phyloP scores from a whole-genome alignment of 192 early-diverging fungal species.

The Haplosporangium gracile region DNA sequence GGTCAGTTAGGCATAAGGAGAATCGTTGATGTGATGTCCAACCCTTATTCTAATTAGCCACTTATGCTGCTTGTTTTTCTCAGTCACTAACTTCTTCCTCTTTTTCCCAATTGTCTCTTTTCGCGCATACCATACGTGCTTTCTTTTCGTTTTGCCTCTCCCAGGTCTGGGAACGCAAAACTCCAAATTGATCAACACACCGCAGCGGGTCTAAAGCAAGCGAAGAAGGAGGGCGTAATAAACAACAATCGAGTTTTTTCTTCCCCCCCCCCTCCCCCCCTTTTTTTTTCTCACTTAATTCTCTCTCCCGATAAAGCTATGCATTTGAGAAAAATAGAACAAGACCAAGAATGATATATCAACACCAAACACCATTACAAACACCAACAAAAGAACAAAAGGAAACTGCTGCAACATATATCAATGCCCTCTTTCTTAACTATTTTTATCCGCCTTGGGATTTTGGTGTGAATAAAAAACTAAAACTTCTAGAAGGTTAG shows the following conservation, averaged over 20 bases:
- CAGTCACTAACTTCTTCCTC: conserved; percentile 34
- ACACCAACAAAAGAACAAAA: background rate
- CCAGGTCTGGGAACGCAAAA: conserved; percentile 52
- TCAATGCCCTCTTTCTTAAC: no score
- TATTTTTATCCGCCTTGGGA: no score
- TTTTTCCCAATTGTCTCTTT: conserved; percentile 91
- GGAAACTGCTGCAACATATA: background rate
- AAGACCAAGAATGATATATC: background rate
- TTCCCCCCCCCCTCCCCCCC: background rate
- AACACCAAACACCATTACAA: background rate
- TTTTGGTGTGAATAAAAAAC: no score
- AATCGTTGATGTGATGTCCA: background rate
- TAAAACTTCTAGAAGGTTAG: background rate
- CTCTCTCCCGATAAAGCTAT: background rate
- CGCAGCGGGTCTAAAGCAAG: background rate
- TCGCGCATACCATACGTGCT: conserved; percentile 73
- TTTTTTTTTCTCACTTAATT: background rate
- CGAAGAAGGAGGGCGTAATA: background rate
- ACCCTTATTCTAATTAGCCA: background rate
- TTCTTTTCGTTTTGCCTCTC: background rate
- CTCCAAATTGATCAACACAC: background rate
- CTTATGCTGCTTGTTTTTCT: background rate
- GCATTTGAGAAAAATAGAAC: background rate
- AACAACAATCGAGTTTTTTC: background rate
- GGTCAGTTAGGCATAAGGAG: background rate